Base-by-base conservation (phyloP, 768 basidiomycete species). In the Thelephora aurantiotincta region DNA sequence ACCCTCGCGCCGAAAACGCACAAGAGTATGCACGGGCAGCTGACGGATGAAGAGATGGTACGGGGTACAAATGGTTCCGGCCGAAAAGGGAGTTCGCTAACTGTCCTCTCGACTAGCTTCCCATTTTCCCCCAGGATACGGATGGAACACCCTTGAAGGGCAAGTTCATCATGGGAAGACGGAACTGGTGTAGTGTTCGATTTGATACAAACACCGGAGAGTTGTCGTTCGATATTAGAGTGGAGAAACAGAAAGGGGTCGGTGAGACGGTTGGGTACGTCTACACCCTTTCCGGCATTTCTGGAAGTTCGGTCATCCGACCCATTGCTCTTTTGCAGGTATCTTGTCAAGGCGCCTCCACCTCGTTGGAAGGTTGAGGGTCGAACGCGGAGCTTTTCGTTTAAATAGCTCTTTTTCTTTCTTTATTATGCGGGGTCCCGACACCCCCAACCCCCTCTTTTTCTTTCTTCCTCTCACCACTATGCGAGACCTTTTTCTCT, bases 41-140 rank as follows among this genome's bases (percentile, higher is more conserved):
- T 82, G 13, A 98, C 94, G 0, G 94, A 96, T 55, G 93, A 97
- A 61, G 72, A 63, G 11, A 94, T 88, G 88, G 88, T 86, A 51
- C 19, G 62, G 35, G 30, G 26, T 30, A 9, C 9, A 30, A 9
- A 41, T 38, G 11, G n/a, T n/a, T n/a, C n/a, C n/a, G 22, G 14
- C 38, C 38, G 16, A 11, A 18, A 14, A 9, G 38, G 7, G 12
- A 14, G 22, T 6, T 13, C 41, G 22, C 11, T 46, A 23, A 48
- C 43, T 37, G 11, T 48, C 9, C 20, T 12, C 35, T 51, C 18
- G 19, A 37, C 13, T 49, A 88, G 88, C 60, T 86, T 33, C 86
- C 89, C 2, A 54, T 94, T 6, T 96, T 96, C 62, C 57, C 66
- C 7, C 69, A 68, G 11, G 90, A 93, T 36, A 76, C 92, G 1